Percentiles rank a stretch among this genome's conserved stretches.
Conservation (phyloP, 345 rosid genomes). For the Citrus maxima region DNA sequence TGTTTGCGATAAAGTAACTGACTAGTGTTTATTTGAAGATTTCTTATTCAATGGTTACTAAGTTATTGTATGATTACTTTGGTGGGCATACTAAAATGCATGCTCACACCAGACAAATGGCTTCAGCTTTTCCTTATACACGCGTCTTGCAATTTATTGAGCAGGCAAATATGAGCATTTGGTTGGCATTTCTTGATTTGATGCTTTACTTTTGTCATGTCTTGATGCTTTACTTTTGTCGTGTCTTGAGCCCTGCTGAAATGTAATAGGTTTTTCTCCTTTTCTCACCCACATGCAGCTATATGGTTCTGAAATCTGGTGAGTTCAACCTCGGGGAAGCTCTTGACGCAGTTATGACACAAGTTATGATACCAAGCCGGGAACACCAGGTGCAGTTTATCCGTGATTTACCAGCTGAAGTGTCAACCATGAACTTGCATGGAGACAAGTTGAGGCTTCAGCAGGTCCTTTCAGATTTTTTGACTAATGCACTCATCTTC, state of each 20-base stretch:
- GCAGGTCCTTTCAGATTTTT: constrained; percentile 70
- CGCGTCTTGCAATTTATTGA: too few relatives aligned
- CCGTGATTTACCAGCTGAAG: constrained; percentile 46
- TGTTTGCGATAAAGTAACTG: neutral
- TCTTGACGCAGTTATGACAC: constrained; percentile 54
- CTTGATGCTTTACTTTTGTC: neutral
- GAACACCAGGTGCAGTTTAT: constrained; percentile 55
- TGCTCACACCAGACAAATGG: too few relatives aligned
- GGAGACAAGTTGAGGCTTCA: constrained; percentile 80
- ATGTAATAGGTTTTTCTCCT: neutral
- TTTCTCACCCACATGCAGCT: constrained; percentile 38
- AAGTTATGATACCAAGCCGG: constrained; percentile 53
- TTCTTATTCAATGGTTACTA: neutral
- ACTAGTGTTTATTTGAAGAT: neutral
- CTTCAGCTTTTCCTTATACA: too few relatives aligned
- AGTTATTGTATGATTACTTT: too few relatives aligned
- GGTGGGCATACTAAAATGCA: too few relatives aligned
- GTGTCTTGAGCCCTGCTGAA: neutral
- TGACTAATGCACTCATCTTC: constrained; percentile 53
- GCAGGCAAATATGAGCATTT: neutral
- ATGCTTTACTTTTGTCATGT: neutral
- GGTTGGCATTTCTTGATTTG: neutral
- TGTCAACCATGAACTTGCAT: constrained; percentile 49
- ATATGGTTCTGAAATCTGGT: constrained; percentile 39
- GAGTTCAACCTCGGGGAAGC: constrained; percentile 68